Evolutionary conservation across 2,329 filamentous ascomycete genomes (phyloP), one percentile per base, ranked within the genome.

Genomic region (Paraphaeosphaeria sporulosa): DNA sequence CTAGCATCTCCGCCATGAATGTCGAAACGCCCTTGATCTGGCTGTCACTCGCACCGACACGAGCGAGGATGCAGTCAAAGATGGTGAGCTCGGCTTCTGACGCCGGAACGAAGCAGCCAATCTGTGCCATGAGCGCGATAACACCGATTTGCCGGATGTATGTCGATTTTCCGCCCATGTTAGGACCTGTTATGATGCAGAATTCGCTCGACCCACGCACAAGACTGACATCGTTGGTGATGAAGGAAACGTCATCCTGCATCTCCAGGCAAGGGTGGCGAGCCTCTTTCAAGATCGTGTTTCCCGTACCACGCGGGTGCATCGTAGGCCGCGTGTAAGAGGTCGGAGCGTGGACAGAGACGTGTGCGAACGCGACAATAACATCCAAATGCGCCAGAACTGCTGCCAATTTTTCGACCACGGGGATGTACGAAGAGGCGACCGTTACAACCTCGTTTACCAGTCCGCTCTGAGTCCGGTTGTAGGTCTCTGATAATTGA

Each of bases 1-100:
- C 95, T 23, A 99, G 86, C 95, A 99, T 99, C 81, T 99, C 95
- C 1, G 95, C 95, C 96, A 99, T 99, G 79, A 99, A 99, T 0
- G 95, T 99, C 3, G 93, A 97, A 1, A 99, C 95, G 38, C 95
- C 95, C 80, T 98, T 98, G 64, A 99, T 89, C 78, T 98, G 95
- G 7, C 92, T 96, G 79, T 99, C 96, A 69, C 91, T 95, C 7
- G 95, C 96, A 44, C 96, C 95, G 0, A 99, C 95, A 69, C 95
- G 91, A 0, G 96, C 95, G 42, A 99, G 90, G 63, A 99, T 97
- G 64, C 93, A 95, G 81, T 99, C 95, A 76, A 97, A 99, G 60
- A 99, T 93, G 17, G 92, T 96, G 47, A 99, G 82, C 78, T 98
- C 94, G 15, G 96, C 95, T 75, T 93, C 89, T 3, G 89, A 83